Conservation (phyloP, 2,329 filamentous ascomycete genomes). For the Hypomyces rosellus region DNA sequence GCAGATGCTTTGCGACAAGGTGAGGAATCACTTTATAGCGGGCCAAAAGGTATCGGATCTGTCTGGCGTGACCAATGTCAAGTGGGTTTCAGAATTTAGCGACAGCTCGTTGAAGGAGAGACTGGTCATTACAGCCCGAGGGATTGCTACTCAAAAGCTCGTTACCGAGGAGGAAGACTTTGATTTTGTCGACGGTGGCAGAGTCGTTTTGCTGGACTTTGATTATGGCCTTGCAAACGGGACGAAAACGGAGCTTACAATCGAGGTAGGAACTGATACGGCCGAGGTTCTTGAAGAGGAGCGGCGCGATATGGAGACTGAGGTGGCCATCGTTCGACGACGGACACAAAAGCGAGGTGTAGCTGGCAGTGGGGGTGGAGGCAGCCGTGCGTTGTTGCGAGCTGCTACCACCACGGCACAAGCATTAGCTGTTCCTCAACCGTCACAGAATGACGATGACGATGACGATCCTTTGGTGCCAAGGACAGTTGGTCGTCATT, state of each 20-base stretch:
- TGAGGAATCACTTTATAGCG: conserved; percentile 63
- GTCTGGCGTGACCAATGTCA: conserved; percentile 59
- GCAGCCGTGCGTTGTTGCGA: conserved; percentile 42
- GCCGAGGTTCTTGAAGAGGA: conserved; percentile 69
- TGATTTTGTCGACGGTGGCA: conserved; percentile 71
- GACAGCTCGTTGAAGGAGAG: conserved; percentile 44
- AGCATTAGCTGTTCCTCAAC: conserved; percentile 21
- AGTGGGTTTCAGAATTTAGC: conserved; percentile 60
- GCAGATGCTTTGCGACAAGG: conserved; percentile 62
- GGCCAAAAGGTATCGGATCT: conserved; percentile 61
- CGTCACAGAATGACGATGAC: conserved; percentile 24
- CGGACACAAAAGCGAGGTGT: conserved; percentile 55
- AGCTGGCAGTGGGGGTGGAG: conserved; percentile 16
- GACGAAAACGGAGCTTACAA: conserved; percentile 50
- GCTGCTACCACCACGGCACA: conserved; percentile 39
- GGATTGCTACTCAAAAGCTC: conserved; percentile 52
- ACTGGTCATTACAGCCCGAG: conserved; percentile 66
- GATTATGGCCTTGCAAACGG: conserved; percentile 55
- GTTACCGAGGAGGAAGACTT: conserved; percentile 64
- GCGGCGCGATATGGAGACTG: conserved; percentile 65
- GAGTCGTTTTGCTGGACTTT: conserved; percentile 69
- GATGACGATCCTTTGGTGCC: conserved; percentile 48
- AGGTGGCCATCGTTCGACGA: conserved; percentile 71
- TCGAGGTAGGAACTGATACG: conserved; percentile 67
- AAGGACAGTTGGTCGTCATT: conserved; percentile 36